Evolutionary conservation across 495 filamentous ascomycete genomes (phyloP).

Genomic region (Xylaria flabelliformis): DNA sequence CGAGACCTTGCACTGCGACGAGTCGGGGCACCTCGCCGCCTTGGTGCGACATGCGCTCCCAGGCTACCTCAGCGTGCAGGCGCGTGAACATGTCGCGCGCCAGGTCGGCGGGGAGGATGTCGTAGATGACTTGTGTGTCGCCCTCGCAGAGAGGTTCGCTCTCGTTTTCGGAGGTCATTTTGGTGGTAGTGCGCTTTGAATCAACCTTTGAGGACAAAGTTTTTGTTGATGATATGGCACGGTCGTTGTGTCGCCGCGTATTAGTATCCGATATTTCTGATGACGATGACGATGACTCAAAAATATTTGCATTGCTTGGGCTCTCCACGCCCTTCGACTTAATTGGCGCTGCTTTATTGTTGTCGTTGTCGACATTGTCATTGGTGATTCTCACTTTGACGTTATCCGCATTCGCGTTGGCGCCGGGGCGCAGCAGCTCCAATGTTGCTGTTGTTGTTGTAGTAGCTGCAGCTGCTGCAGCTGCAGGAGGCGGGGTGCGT

Average conservation of each 20-base stretch:
- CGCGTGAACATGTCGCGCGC: conserved; percentile 70
- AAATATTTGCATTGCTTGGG: background rate
- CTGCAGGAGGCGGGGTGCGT: conserved; percentile 19
- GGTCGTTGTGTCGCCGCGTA: background rate
- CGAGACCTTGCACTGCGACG: conserved; percentile 85
- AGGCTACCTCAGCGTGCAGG: conserved; percentile 76
- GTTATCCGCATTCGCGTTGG: background rate
- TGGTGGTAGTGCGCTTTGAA: background rate
- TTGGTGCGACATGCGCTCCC: conserved; percentile 92
- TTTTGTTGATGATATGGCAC: background rate
- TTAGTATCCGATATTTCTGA: background rate
- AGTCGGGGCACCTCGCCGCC: conserved; percentile 91
- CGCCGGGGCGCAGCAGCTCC: background rate
- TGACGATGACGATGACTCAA: background rate
- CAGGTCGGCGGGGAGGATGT: conserved; percentile 63
- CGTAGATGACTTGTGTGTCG: conserved; percentile 76
- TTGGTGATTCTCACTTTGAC: background rate
- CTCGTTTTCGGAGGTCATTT: background rate
- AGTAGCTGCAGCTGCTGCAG: background rate
- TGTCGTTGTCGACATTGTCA: background rate
- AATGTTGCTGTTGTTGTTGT: background rate
- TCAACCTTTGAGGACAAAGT: background rate
- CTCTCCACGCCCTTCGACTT: background rate
- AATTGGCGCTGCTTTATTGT: background rate
- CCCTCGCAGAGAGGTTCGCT: conserved; percentile 66